These are phyloP conservation scores for Phytophthora citricola DNA, from an alignment of 352 stramenopile species.

Conservation along the genomic window DNA sequence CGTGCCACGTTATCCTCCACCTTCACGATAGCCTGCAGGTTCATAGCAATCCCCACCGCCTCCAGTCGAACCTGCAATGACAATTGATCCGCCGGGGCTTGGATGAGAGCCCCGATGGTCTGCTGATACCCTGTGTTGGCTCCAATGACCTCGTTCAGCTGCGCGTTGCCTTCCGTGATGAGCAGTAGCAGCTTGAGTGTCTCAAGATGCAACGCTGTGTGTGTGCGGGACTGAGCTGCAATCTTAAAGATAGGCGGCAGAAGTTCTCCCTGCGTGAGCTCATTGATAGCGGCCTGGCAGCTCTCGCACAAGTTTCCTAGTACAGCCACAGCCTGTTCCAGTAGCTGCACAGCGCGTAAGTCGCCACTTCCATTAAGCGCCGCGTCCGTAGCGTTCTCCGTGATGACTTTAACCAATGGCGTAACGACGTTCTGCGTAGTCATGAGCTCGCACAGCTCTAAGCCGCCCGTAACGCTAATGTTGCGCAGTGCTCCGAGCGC, in stretches of 20 bases:
- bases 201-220: conserved; percentile 73
- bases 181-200: conserved; percentile 84
- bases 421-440: conserved; percentile 79
- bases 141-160: conserved; percentile 72
- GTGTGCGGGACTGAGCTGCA: conserved; percentile 53
- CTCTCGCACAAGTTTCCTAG: conserved; percentile 88
- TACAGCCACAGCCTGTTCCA: conserved; percentile 84
- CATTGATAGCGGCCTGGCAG: conserved; percentile 78
- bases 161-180: conserved; percentile 84
- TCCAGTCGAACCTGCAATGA: conserved; percentile 58
- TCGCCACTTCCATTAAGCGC: conserved; percentile 67
- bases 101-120: conserved; percentile 70
- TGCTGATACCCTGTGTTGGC: conserved; percentile 68
- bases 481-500: conserved; percentile 85
- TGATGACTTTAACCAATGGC: conserved; percentile 77
- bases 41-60: conserved; percentile 82
- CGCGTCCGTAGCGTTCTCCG: conserved; percentile 58
- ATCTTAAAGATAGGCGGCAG: conserved; percentile 82
- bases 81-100: conserved; percentile 62
- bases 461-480: conserved; percentile 86
- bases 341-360: conserved; percentile 70
- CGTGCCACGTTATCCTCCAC: conserved; percentile 71
- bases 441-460: conserved; percentile 87
- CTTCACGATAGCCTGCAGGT: conserved; percentile 79
- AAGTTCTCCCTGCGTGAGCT: conserved; percentile 79